A percentile compares a stretch with the other conserved stretches of the same genome.
Evolutionary conservation across 352 stramenopile species (phyloP).

Genomic region (Saprolegnia parasitica): DNA sequence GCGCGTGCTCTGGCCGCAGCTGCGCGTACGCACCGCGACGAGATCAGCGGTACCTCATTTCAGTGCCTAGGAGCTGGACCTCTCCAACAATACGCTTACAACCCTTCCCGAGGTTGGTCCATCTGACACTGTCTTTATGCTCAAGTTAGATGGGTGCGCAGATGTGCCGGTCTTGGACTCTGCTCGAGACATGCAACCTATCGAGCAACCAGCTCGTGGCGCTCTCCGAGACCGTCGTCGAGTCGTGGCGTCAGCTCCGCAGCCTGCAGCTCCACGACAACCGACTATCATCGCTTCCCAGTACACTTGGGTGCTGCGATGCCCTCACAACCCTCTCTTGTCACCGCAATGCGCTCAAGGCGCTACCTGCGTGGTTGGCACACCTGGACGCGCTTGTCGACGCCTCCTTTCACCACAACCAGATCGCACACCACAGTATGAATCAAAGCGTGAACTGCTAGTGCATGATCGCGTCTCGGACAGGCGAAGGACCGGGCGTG

Average conservation of each 20-base stretch:
- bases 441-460: too few relatives aligned
- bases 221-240: background rate
- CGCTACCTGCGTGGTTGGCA: background rate
- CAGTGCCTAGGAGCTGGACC: constrained; percentile 18
- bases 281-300: background rate
- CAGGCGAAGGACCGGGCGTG: background rate
- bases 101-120: background rate
- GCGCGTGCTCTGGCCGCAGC: background rate
- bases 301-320: background rate
- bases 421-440: background rate
- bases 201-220: constrained; percentile 8
- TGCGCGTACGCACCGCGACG: background rate
- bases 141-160: background rate
- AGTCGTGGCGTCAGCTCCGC: background rate
- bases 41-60: background rate
- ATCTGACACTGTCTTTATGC: background rate
- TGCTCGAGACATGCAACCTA: background rate
- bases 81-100: constrained; percentile 6
- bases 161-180: background rate
- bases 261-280: constrained; percentile 14
- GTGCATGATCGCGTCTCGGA: too few relatives aligned
- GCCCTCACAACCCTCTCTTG: background rate
- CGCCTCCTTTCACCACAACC: constrained; percentile 15
- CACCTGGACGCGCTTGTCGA: background rate
- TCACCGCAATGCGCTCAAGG: constrained; percentile 13